These are phyloP conservation scores for Corymbia citriodora DNA, from an alignment of 441 rosid genomes.

Conservation along the genomic window DNA sequence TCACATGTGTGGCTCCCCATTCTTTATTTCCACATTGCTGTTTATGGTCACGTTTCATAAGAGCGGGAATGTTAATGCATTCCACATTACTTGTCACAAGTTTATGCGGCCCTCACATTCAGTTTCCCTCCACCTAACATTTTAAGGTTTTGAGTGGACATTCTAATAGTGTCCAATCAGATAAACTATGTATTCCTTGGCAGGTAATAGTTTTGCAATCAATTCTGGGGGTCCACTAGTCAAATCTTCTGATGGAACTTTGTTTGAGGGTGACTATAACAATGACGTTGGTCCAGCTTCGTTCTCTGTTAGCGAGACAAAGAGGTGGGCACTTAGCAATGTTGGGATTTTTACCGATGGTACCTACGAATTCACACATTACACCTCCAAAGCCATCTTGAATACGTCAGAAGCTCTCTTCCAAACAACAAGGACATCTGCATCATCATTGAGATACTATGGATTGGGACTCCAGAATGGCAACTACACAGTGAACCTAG, in stretches of 20 bases:
- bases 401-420: conserved; percentile 13
- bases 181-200: background rate
- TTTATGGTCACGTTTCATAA: background rate
- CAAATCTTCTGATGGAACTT: background rate
- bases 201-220: background rate
- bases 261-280: background rate
- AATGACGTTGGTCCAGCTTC: conserved; percentile 1
- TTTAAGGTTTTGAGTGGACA: background rate
- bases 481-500: conserved; percentile 29
- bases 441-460: conserved; percentile 41
- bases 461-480: conserved; percentile 44
- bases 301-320: background rate
- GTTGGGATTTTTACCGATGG: background rate
- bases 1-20: background rate
- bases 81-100: background rate
- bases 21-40: background rate
- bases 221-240: background rate
- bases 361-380: background rate
- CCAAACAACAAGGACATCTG: conserved; percentile 30
- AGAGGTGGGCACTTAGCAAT: background rate
- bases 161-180: background rate
- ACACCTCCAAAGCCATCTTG: background rate
- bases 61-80: background rate
- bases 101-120: background rate
- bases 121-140: background rate